phyloP scores from a whole-genome alignment of 805 yeast species.

The Sugiyamaella qingdaonensis region DNA sequence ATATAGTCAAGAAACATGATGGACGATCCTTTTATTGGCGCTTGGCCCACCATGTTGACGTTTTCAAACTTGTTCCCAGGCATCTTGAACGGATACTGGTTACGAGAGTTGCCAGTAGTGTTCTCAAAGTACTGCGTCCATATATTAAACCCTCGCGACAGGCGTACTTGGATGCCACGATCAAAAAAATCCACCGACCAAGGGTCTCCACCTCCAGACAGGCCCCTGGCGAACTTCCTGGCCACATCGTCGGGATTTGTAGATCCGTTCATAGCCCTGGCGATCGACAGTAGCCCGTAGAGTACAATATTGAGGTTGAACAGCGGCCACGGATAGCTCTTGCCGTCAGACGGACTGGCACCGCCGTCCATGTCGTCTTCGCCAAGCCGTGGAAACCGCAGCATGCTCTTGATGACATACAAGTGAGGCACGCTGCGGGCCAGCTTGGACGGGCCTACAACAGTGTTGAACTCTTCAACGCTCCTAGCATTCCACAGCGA shows the following conservation, averaged over 20 bases:
- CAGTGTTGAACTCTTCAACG: constrained; percentile 25
- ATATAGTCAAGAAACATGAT: constrained; percentile 26
- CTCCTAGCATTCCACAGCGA: constrained; percentile 28
- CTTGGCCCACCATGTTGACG: constrained; percentile 18
- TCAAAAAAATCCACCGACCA: constrained; percentile 21
- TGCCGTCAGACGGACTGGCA: neutral
- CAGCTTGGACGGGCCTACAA: constrained; percentile 23
- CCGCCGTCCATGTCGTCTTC: constrained; percentile 3
- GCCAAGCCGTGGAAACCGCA: constrained; percentile 30
- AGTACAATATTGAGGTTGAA: constrained; percentile 24
- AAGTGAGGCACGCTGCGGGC: constrained; percentile 29
- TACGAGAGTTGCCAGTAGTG: constrained; percentile 25
- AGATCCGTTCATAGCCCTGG: constrained; percentile 18
- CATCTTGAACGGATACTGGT: constrained; percentile 23
- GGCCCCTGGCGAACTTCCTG: neutral
- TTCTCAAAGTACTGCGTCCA: constrained; percentile 29
- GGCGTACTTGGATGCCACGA: constrained; percentile 25
- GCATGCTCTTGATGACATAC: constrained; percentile 29
- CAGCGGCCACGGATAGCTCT: constrained; percentile 18
- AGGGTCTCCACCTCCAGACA: neutral
- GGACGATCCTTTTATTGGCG: constrained; percentile 11
- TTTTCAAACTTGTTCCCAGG: constrained; percentile 21
- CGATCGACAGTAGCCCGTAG: constrained; percentile 29
- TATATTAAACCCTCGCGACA: constrained; percentile 30
- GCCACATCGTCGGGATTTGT: constrained; percentile 9